These are phyloP conservation scores for Saturnispora kantuleensis DNA, from an alignment of 805 yeast species.

Conservation along the genomic window DNA sequence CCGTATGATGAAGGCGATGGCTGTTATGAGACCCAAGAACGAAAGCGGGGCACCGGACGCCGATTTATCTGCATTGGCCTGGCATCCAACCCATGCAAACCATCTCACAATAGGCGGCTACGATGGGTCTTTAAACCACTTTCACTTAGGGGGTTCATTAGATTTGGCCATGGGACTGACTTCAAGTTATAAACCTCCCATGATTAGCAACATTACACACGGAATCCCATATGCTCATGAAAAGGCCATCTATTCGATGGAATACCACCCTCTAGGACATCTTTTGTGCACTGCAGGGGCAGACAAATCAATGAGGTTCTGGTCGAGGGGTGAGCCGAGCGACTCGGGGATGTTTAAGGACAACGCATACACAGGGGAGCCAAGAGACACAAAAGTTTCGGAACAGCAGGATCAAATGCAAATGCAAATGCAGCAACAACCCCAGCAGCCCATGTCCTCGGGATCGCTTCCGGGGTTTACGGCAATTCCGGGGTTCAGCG, in stretches of 20 bases:
- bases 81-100: constrained; percentile 87
- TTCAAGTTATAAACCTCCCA: not conserved
- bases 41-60: constrained; percentile 33
- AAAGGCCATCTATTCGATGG: constrained; percentile 79
- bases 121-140: constrained; percentile 81
- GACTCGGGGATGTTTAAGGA: constrained; percentile 79
- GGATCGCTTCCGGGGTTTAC: not conserved
- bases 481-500: not conserved
- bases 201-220: constrained; percentile 27
- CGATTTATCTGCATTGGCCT: constrained; percentile 75
- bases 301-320: constrained; percentile 84
- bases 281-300: constrained; percentile 85
- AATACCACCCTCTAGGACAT: constrained; percentile 93
- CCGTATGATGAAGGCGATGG: constrained; percentile 69
- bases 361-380: constrained; percentile 55
- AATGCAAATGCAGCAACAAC: no score
- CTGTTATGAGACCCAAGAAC: constrained; percentile 56
- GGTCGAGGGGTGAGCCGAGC: constrained; percentile 89
- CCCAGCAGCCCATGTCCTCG: no score
- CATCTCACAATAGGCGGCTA: constrained; percentile 78
- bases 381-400: constrained; percentile 20
- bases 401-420: not conserved
- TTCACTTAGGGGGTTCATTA: constrained; percentile 45
- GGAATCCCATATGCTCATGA: constrained; percentile 89
- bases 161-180: constrained; percentile 16